Conservation (phyloP, 495 filamentous ascomycete genomes). For the Penicillium lagena region DNA sequence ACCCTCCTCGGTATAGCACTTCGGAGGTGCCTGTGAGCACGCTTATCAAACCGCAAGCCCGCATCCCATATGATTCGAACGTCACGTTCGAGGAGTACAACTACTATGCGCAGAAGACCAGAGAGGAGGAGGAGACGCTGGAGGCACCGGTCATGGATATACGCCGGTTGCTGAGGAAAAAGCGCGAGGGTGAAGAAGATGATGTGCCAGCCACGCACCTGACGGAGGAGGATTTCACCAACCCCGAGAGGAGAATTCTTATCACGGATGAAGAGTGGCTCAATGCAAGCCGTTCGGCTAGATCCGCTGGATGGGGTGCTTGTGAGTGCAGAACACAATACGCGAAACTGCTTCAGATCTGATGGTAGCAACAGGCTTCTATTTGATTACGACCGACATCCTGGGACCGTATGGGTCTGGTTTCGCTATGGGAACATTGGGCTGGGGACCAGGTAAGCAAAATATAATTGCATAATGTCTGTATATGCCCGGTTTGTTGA, state of each 20-base stretch:
- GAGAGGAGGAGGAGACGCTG: conserved; percentile 18
- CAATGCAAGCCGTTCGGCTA: conserved; percentile 33
- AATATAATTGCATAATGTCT: too few species aligned
- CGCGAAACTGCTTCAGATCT: too few species aligned
- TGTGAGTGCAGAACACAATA: conserved; percentile 29
- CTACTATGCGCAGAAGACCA: conserved; percentile 28
- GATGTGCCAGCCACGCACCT: not conserved
- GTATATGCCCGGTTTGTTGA: too few species aligned
- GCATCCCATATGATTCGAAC: conserved; percentile 23
- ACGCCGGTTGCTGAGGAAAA: conserved; percentile 10
- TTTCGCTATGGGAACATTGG: conserved; percentile 42
- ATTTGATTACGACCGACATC: conserved; percentile 44
- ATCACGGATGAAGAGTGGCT: conserved; percentile 38
- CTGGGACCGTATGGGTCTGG: conserved; percentile 47
- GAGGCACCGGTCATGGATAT: conserved; percentile 20
- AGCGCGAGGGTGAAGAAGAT: not conserved
- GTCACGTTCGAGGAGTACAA: conserved; percentile 35
- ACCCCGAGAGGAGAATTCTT: not conserved
- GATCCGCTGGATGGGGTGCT: conserved; percentile 41
- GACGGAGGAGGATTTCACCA: conserved; percentile 2
- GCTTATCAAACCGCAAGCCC: conserved; percentile 30
- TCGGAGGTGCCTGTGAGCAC: conserved; percentile 10
- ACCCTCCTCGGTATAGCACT: too few species aligned
- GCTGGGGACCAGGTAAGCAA: conserved; percentile 36
- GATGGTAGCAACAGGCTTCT: too few species aligned